These are phyloP conservation scores for Hippophae tibetana DNA, from an alignment of 306 rosid genomes.

Conservation along the genomic window DNA sequence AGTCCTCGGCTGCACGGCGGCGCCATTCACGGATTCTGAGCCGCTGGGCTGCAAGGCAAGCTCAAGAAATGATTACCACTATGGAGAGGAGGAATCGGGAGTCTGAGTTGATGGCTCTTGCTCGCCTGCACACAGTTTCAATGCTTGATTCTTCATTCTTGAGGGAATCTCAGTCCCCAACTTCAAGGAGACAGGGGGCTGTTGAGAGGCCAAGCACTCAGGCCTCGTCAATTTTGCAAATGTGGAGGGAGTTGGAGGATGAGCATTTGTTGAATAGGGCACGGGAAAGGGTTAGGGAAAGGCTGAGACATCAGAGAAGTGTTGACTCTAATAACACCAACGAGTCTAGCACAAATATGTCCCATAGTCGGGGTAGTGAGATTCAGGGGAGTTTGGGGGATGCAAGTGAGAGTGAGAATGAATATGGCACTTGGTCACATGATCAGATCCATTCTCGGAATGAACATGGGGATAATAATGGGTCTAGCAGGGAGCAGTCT, in stretches of 20 bases:
- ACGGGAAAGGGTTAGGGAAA: conserved; percentile 81
- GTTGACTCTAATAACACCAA: conserved; percentile 57
- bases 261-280: conserved; percentile 81
- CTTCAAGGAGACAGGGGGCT: conserved; percentile 76
- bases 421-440: conserved; percentile 79
- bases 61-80: conserved; percentile 98
- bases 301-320: conserved; percentile 68
- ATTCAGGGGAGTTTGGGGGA: conserved; percentile 79
- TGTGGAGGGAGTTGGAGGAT: conserved; percentile 99
- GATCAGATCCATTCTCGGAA: conserved; percentile 57
- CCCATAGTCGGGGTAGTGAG: conserved; percentile 80
- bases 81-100: conserved; percentile 97
- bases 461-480: conserved; percentile 42
- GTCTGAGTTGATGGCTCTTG: conserved; percentile 94
- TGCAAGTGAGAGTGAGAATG: conserved; percentile 91
- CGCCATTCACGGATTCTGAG: conserved; percentile 86
- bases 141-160: conserved; percentile 91
- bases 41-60: conserved; percentile 96
- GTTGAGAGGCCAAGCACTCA: conserved; percentile 89
- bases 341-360: conserved; percentile 50
- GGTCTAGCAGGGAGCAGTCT: conserved; percentile 95
- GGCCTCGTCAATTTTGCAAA: conserved; percentile 82
- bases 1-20: conserved; percentile 78
- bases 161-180: conserved; percentile 90
- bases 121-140: conserved; percentile 87